phyloP scores from a whole-genome alignment of 768 basidiomycete species.

The Vishniacozyma victoriae region DNA sequence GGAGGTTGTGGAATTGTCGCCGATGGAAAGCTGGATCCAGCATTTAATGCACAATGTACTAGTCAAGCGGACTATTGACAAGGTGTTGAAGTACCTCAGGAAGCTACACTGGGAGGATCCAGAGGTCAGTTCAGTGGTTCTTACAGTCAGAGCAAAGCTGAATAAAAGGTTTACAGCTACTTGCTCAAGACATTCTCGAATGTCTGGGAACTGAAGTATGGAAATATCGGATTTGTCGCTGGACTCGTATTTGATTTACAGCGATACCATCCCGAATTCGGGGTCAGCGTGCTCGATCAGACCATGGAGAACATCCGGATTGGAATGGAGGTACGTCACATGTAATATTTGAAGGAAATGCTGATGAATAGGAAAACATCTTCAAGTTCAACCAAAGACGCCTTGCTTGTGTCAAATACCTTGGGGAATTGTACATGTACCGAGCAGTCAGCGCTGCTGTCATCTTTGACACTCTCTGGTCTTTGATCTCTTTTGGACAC shows the following conservation, averaged over 20 bases:
- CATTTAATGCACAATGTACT: slow-evolving; percentile 93
- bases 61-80: slow-evolving; percentile 88
- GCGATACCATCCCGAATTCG: slow-evolving; percentile 83
- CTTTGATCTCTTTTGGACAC: slow-evolving; percentile 89
- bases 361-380: slow-evolving; percentile 59
- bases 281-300: slow-evolving; percentile 83
- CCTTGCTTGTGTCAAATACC: slow-evolving; percentile 83
- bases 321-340: slow-evolving; percentile 61
- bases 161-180: slow-evolving; percentile 54
- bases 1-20: slow-evolving; percentile 74
- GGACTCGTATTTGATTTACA: slow-evolving; percentile 94
- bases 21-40: slow-evolving; percentile 87
- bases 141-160: background rate
- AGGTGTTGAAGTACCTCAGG: slow-evolving; percentile 83
- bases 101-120: slow-evolving; percentile 93
- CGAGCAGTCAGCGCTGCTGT: slow-evolving; percentile 80
- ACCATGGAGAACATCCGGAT: slow-evolving; percentile 85
- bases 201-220: slow-evolving; percentile 94
- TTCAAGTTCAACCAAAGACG: slow-evolving; percentile 93
- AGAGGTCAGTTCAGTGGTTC: slow-evolving; percentile 39
- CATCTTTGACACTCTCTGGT: slow-evolving; percentile 91
- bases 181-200: slow-evolving; percentile 91
- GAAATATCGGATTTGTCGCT: slow-evolving; percentile 79
- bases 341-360: background rate
- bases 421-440: slow-evolving; percentile 97